Evolutionary conservation across 1,284 basidiomycete species (phyloP).

Genomic region (Schizophyllum commune): DNA sequence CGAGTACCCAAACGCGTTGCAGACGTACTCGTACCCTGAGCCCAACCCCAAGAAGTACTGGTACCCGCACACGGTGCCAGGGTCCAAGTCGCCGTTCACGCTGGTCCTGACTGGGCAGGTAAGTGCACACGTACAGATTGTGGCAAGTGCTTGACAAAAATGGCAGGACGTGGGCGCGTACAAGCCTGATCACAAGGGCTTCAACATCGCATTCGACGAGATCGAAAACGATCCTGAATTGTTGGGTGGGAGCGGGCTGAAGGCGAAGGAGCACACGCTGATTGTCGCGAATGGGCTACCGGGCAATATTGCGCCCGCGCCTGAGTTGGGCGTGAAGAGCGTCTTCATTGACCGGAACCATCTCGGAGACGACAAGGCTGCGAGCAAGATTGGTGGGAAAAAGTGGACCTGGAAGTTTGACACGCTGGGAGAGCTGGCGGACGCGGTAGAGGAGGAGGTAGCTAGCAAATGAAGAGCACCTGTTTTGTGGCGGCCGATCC

Average conservation of each 20-base stretch:
- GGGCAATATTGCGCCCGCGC: slow-evolving; percentile 53
- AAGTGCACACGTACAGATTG: neutral
- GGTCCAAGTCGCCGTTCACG: slow-evolving; percentile 49
- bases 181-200: slow-evolving; percentile 58
- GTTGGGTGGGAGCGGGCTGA: slow-evolving; percentile 25
- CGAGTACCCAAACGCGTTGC: slow-evolving; percentile 13
- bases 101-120: slow-evolving; percentile 55
- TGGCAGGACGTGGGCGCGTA: slow-evolving; percentile 48
- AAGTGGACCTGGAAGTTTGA: slow-evolving; percentile 44
- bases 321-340: slow-evolving; percentile 37
- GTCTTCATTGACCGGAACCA: slow-evolving; percentile 51
- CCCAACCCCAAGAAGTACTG: slow-evolving; percentile 23
- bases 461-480: neutral
- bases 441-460: slow-evolving; percentile 31
- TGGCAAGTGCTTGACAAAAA: neutral
- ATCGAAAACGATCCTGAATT: slow-evolving; percentile 19
- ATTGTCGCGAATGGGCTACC: slow-evolving; percentile 54
- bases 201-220: slow-evolving; percentile 34
- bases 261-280: slow-evolving; percentile 25
- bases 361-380: slow-evolving; percentile 29
- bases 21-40: slow-evolving; percentile 22
- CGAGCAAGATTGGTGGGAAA: slow-evolving; percentile 21
- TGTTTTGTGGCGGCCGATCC: neutral
- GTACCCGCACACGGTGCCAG: slow-evolving; percentile 28
- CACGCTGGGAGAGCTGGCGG: slow-evolving; percentile 49